A percentile compares a stretch with the other conserved stretches of the same genome.
These are phyloP conservation scores for Euclidium syriacum DNA, from an alignment of 345 rosid genomes.

Conservation along the genomic window DNA sequence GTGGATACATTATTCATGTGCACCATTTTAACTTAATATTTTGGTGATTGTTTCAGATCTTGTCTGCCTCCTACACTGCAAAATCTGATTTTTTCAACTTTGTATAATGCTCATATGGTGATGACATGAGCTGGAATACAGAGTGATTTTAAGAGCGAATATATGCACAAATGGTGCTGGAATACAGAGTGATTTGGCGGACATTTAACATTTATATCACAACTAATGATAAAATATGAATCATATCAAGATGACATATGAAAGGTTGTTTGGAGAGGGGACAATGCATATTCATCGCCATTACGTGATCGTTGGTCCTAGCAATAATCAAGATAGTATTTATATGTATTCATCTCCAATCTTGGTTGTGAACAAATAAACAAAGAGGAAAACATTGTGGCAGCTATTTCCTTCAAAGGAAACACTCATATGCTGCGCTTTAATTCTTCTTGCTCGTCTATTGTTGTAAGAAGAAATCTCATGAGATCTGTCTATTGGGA, in stretches of 20 bases:
- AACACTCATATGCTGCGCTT: too few relatives aligned
- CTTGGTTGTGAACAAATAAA: too few relatives aligned
- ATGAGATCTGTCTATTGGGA: too few relatives aligned
- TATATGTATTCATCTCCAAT: too few relatives aligned
- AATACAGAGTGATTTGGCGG: background rate
- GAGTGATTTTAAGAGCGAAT: background rate
- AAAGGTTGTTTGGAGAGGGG: background rate
- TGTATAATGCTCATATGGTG: background rate
- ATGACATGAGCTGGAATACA: background rate
- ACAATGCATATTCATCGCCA: background rate
- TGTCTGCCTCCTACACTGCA: slow-evolving; percentile 15
- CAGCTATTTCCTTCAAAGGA: too few relatives aligned
- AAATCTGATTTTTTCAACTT: background rate
- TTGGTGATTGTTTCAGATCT: background rate
- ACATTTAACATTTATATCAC: background rate
- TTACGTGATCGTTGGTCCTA: too few relatives aligned
- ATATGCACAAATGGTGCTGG: background rate
- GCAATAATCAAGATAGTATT: too few relatives aligned
- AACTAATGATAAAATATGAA: background rate
- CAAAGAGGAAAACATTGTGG: too few relatives aligned
- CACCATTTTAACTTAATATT: background rate
- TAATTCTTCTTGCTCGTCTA: too few relatives aligned
- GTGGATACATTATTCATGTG: slow-evolving; percentile 12
- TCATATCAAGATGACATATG: background rate
- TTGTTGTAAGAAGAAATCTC: too few relatives aligned